A percentile compares a stretch with the other conserved stretches of the same genome.
phyloP scores from a whole-genome alignment of 257 asterid species.

The Coffea canephora region DNA sequence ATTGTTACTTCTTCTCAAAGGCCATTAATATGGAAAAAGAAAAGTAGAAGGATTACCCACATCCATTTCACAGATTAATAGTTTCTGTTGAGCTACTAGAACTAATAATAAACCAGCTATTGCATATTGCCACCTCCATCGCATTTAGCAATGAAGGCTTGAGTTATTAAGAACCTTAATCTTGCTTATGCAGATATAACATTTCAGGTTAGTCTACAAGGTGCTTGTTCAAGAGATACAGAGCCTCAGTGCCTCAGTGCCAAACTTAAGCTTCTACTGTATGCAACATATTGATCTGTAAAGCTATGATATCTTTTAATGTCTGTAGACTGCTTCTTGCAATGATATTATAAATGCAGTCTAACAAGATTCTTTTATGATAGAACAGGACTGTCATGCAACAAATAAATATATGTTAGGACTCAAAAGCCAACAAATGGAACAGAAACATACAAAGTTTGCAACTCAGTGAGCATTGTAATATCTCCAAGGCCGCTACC shows the following conservation, averaged over 20 bases:
- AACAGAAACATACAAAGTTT: conserved; percentile 48
- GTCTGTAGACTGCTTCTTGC: background rate
- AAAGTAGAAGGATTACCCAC: background rate
- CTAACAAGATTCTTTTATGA: background rate
- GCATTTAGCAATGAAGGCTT: background rate
- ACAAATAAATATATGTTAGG: background rate
- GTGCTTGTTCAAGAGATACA: background rate
- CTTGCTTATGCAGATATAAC: background rate
- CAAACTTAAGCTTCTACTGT: background rate
- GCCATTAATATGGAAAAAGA: background rate
- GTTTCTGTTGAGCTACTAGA: background rate
- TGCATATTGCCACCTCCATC: background rate
- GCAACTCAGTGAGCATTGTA: conserved; percentile 55
- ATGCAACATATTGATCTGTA: background rate
- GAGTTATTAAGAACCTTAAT: too few relatives aligned
- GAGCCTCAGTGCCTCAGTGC: background rate
- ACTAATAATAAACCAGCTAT: background rate
- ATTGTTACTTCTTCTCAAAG: background rate
- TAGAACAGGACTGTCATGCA: background rate
- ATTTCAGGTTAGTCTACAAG: background rate
- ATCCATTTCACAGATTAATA: background rate
- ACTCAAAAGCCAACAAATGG: background rate
- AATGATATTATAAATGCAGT: background rate
- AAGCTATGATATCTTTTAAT: background rate
- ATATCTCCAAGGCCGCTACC: conserved; percentile 62